A percentile compares a stretch with the other conserved stretches of the same genome.
Conservation (phyloP, 176 grass and related monocot genomes). For the Oryza brachyantha region DNA sequence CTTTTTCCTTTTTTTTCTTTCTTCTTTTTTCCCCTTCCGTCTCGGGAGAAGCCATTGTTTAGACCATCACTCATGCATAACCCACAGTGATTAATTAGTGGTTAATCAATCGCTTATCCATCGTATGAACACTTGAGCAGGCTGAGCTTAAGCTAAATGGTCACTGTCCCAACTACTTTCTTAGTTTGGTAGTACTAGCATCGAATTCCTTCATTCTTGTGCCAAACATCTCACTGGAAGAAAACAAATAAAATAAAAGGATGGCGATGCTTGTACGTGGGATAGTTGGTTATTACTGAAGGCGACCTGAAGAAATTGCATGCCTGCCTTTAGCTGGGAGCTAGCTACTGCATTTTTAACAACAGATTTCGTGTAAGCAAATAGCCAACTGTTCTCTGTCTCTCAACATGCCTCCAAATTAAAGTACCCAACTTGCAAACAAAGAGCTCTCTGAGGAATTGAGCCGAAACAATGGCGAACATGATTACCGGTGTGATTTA, state of each 20-base stretch:
- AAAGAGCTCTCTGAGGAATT: no score
- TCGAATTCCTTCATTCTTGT: not conserved
- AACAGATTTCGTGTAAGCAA: not conserved
- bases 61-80: not conserved
- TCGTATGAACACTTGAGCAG: not conserved
- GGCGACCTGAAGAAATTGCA: not conserved
- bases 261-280: not conserved
- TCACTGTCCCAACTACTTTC: not conserved
- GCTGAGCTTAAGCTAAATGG: not conserved
- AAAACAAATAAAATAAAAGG: constrained; percentile 10
- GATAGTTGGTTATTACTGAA: constrained; percentile 19
- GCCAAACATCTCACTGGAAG: not conserved
- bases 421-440: not conserved
- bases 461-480: not conserved
- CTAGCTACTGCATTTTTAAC: not conserved
- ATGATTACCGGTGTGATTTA: not conserved
- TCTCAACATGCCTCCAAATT: not conserved
- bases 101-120: not conserved
- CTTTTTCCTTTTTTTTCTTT: not conserved
- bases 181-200: not conserved
- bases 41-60: not conserved
- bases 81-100: not conserved
- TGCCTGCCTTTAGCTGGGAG: constrained; percentile 15
- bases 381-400: not conserved
- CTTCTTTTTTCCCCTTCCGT: not conserved